Conservation (phyloP, 2,329 filamentous ascomycete genomes). For the Penicillium sclerotigenum region DNA sequence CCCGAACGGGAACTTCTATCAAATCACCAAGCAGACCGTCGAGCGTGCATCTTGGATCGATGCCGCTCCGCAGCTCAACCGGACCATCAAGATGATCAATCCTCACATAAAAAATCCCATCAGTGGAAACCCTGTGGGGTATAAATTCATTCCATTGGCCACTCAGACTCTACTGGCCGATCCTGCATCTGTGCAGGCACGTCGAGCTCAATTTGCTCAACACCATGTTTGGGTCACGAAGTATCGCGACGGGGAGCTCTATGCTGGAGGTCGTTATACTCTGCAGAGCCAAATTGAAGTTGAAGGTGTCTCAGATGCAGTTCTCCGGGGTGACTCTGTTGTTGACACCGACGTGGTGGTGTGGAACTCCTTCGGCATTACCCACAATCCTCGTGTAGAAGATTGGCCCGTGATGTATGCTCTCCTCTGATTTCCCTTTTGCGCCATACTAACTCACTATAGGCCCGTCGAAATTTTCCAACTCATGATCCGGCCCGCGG, state of each 20-base stretch:
- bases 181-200: conserved; percentile 50
- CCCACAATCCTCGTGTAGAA: conserved; percentile 45
- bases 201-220: conserved; percentile 54
- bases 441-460: conserved; percentile 7
- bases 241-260: conserved; percentile 52
- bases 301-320: conserved; percentile 34
- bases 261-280: conserved; percentile 54
- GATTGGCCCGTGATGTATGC: conserved; percentile 46
- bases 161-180: conserved; percentile 59
- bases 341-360: conserved; percentile 44
- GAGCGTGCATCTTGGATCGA: conserved; percentile 50
- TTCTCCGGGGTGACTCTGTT: conserved; percentile 33
- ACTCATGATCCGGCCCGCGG: conserved; percentile 47
- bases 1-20: conserved; percentile 53
- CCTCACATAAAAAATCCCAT: conserved; percentile 51
- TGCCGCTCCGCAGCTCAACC: conserved; percentile 41
- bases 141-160: conserved; percentile 55
- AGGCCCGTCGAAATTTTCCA: conserved; percentile 41
- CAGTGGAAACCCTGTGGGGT: conserved; percentile 53
- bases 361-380: conserved; percentile 46
- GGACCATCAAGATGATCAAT: conserved; percentile 59
- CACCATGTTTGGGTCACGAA: conserved; percentile 56
- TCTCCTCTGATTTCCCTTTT: background rate
- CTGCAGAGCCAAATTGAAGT: conserved; percentile 49
- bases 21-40: conserved; percentile 46